These are phyloP conservation scores for Papiliotrema fonsecae DNA, from an alignment of 1,284 basidiomycete species.

Conservation along the genomic window DNA sequence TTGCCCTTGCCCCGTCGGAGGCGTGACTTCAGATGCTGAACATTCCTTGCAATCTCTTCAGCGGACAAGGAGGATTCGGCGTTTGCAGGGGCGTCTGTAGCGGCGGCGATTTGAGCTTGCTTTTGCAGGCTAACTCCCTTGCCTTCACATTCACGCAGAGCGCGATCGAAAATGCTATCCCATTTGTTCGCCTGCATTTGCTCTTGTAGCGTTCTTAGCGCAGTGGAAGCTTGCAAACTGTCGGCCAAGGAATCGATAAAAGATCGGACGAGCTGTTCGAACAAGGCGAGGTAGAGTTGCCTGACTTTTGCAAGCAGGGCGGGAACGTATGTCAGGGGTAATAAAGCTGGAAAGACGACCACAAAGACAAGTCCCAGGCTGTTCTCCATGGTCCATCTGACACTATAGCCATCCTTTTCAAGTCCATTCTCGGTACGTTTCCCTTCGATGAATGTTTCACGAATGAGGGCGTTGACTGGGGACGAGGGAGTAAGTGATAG, in stretches of 20 bases:
- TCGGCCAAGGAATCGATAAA: conserved; percentile 67
- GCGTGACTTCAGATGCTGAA: conserved; percentile 80
- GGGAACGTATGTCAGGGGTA: conserved; percentile 91
- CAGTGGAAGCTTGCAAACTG: conserved; percentile 6
- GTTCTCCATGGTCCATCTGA: conserved; percentile 89
- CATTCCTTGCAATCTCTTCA: conserved; percentile 85
- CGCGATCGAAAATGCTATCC: conserved; percentile 43
- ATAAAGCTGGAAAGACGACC: conserved; percentile 92
- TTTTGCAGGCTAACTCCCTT: conserved; percentile 10
- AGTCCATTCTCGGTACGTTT: conserved; percentile 55
- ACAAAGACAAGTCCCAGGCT: conserved; percentile 92
- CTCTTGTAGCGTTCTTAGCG: conserved; percentile 26
- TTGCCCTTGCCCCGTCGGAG: conserved; percentile 53
- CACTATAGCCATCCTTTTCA: conserved; percentile 85
- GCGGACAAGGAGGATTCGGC: conserved; percentile 48
- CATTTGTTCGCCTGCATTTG: conserved; percentile 38
- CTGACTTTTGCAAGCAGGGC: conserved; percentile 76
- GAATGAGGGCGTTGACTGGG: conserved; percentile 83
- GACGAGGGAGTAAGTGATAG: conserved; percentile 71
- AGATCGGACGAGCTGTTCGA: conserved; percentile 70
- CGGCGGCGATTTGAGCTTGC: conserved; percentile 26
- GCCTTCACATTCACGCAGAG: conserved; percentile 34
- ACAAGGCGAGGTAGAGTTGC: conserved; percentile 76
- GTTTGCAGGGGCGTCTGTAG: conserved; percentile 17
- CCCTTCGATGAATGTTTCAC: conserved; percentile 83